Evolutionary conservation across 2,329 filamentous ascomycete species (phyloP).

Genomic region (Acrodontium crateriforme): DNA sequence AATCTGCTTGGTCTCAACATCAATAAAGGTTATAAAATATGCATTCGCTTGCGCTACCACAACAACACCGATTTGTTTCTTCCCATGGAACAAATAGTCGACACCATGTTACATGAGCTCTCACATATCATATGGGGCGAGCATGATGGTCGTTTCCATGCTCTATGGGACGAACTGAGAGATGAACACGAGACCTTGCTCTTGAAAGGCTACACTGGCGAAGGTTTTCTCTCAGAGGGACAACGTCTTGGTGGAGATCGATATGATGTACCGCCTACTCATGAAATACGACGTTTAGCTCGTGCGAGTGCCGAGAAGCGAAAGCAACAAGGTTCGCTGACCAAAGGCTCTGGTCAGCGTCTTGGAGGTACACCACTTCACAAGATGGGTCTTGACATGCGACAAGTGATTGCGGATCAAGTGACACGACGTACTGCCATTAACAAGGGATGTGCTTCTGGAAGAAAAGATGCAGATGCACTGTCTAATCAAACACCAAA

Average conservation of each 20-base stretch:
- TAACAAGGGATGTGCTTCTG: constrained; percentile 62
- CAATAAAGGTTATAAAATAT: constrained; percentile 64
- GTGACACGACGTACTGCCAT: constrained; percentile 51
- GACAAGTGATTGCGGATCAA: constrained; percentile 57
- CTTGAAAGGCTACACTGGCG: constrained; percentile 76
- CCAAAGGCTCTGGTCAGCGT: constrained; percentile 52
- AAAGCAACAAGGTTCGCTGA: constrained; percentile 29
- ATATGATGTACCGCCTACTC: constrained; percentile 43
- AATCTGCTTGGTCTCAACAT: constrained; percentile 70
- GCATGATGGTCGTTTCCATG: constrained; percentile 71
- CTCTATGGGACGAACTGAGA: constrained; percentile 76
- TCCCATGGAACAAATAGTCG: constrained; percentile 63
- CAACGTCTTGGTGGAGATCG: constrained; percentile 48
- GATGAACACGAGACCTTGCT: constrained; percentile 68
- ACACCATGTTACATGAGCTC: constrained; percentile 91
- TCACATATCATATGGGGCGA: constrained; percentile 76
- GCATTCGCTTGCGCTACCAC: constrained; percentile 65
- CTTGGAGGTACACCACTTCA: constrained; percentile 50
- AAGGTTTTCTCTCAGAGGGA: constrained; percentile 70
- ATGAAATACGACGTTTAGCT: constrained; percentile 63
- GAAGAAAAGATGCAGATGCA: constrained; percentile 50
- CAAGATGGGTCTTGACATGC: constrained; percentile 51
- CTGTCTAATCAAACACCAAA: constrained; percentile 53
- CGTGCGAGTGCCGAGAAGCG: constrained; percentile 56
- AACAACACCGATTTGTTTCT: constrained; percentile 64